Conservation (phyloP, 2,329 filamentous ascomycete genomes). For the Catunica adiposa region DNA sequence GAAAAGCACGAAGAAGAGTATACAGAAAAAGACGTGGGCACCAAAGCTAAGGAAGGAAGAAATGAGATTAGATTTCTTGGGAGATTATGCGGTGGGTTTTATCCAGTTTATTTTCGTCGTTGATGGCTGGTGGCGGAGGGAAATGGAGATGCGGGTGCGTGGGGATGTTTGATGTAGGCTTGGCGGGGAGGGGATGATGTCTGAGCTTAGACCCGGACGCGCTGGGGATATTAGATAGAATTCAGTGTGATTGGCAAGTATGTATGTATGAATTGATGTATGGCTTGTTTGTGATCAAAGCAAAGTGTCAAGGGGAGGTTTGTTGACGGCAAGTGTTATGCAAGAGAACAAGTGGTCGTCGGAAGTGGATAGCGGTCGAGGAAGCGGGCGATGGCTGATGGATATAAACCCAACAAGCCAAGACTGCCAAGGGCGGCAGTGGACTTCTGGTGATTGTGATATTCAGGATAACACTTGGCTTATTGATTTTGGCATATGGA, state of each 20-base stretch:
- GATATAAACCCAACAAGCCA: not conserved
- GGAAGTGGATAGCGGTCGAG: not conserved
- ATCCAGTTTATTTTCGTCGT: not conserved
- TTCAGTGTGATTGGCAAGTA: not conserved
- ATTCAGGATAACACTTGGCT: not conserved
- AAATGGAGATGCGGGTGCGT: not conserved
- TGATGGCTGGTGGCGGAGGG: not conserved
- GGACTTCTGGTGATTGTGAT: not conserved
- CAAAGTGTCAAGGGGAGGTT: not conserved
- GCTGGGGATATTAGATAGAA: not conserved
- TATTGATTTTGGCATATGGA: no score
- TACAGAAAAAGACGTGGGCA: not conserved
- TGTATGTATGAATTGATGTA: not conserved
- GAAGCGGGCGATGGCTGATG: not conserved
- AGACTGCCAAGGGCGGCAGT: not conserved
- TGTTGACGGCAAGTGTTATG: no score
- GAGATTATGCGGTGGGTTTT: not conserved
- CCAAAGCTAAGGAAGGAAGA: not conserved
- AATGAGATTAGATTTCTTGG: not conserved
- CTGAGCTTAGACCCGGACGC: not conserved
- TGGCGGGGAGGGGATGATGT: not conserved
- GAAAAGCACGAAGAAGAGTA: not conserved
- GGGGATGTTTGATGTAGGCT: not conserved
- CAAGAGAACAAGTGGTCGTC: not conserved
- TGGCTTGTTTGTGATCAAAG: not conserved